Evolutionary conservation across 1,284 basidiomycete genomes (phyloP), one percentile per base, ranked within the genome.

Genomic region (Boletellus dicymbophilus): DNA sequence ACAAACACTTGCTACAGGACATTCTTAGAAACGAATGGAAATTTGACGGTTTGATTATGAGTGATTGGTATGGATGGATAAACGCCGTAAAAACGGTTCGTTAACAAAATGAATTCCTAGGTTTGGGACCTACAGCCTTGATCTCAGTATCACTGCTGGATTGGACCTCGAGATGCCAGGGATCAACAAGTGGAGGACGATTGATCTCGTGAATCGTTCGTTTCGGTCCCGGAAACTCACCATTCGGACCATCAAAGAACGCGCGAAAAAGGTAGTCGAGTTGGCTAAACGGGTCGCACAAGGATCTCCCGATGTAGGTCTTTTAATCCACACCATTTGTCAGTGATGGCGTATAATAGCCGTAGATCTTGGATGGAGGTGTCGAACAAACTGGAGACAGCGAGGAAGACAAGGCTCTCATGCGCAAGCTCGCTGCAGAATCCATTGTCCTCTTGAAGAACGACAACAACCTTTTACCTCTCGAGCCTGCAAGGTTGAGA

Each of bases 141-240:
- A 82, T 53, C 74, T 77, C 34, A 74, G 79, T 27, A 74, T 91
- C 59, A 89, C 88, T 53, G 88, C 88, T 11, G 85, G 86, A 1
- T 72, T 92, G 25, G 90, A 92, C 61, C 76, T 93, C 23, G 90
- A 93, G 64, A 90, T 91, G 86, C 85, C 87, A 0, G 85, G 86
- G 3, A 74, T 71, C 15, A 84, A 84, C 66, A 85, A 85, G 58
- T 88, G 85, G 84, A 75, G 86, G 6, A 79, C 79, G 0, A 72
- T 82, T 25, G 81, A 85, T 52, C 75, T 84, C 21, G 75, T 90
- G 56, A 80, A 80, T 54, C 79, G 88, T 34, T 79, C 79, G 0
- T 77, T 91, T 42, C 65, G 69, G 18, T 77, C 82, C 6, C 74
- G 84, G 18, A 92, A 91, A 69, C 67, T 90, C 43, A 82, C 77